phyloP scores from a whole-genome alignment of 2,329 filamentous ascomycete species.

The Didymella segeticola region DNA sequence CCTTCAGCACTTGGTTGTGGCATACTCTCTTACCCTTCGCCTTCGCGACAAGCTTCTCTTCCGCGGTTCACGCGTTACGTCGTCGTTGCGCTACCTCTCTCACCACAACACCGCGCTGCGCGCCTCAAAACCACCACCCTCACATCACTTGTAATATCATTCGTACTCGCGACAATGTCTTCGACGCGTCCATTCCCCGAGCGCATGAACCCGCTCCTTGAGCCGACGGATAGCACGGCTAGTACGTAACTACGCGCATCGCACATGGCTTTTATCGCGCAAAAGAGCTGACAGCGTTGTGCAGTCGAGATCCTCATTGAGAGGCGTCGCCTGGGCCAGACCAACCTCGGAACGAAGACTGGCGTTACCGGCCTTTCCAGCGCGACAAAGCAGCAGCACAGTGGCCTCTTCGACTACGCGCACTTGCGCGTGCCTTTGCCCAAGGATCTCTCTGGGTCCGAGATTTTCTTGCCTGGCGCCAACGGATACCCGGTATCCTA shows the following conservation, averaged over 20 bases:
- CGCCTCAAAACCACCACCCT: slow-evolving; percentile 28
- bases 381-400: slow-evolving; percentile 73
- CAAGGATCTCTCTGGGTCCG: slow-evolving; percentile 83
- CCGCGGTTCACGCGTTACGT: slow-evolving; percentile 12
- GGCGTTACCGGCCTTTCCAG: slow-evolving; percentile 73
- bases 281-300: slow-evolving; percentile 33
- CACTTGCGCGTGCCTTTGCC: slow-evolving; percentile 92
- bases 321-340: slow-evolving; percentile 89
- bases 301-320: slow-evolving; percentile 68
- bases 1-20: slow-evolving; percentile 16
- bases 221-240: slow-evolving; percentile 64
- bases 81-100: slow-evolving; percentile 15
- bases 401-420: slow-evolving; percentile 93
- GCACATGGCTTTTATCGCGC: slow-evolving; percentile 35
- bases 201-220: slow-evolving; percentile 70
- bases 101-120: slow-evolving; percentile 27
- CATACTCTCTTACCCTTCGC: slow-evolving; percentile 1
- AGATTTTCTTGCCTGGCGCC: slow-evolving; percentile 82
- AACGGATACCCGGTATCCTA: slow-evolving; percentile 79
- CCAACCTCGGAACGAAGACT: slow-evolving; percentile 84
- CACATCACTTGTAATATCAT: slow-evolving; percentile 19
- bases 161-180: slow-evolving; percentile 39
- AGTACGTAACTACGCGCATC: slow-evolving; percentile 59
- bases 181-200: slow-evolving; percentile 61
- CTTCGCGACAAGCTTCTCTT: slow-evolving; percentile 8